Evolutionary conservation across 805 yeast genomes (phyloP).

Genomic region (Candida michaelii): DNA sequence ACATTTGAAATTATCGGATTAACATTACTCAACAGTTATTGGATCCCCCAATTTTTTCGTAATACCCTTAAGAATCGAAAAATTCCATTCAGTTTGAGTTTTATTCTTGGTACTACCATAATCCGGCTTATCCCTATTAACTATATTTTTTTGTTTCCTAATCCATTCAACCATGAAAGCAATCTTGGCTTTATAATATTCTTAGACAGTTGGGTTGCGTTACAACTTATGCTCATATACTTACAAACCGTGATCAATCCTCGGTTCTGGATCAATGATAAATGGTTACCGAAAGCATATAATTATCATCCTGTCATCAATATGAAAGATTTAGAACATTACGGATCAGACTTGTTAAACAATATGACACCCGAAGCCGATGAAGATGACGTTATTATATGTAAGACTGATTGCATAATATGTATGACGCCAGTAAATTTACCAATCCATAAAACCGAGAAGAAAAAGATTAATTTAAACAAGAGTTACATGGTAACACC

Average conservation of each 20-base stretch:
- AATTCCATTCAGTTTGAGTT: conserved; percentile 67
- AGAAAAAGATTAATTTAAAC: conserved; percentile 19
- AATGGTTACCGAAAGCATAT: conserved; percentile 75
- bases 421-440: conserved; percentile 81
- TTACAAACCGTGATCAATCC: conserved; percentile 74
- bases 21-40: conserved; percentile 61
- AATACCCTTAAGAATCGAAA: conserved; percentile 69
- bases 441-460: conserved; percentile 35
- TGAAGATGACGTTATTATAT: conserved; percentile 28
- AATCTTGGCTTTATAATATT: conserved; percentile 51
- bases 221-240: conserved; percentile 59
- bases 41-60: conserved; percentile 88
- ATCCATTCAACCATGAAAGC: conserved; percentile 70
- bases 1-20: conserved; percentile 58
- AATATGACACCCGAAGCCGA: conserved; percentile 27
- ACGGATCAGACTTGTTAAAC: conserved; percentile 50
- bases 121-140: conserved; percentile 63
- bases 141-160: conserved; percentile 57
- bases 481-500: conserved; percentile 81
- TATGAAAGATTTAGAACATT: conserved; percentile 59
- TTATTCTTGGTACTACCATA: conserved; percentile 65
- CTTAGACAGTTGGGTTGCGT: conserved; percentile 52
- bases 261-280: conserved; percentile 77
- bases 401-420: conserved; percentile 77
- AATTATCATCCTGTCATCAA: conserved; percentile 74